Percentiles rank a stretch among this genome's conserved stretches.
phyloP scores from a whole-genome alignment of 495 filamentous ascomycete genomes.

The Elaphomyces granulatus region DNA sequence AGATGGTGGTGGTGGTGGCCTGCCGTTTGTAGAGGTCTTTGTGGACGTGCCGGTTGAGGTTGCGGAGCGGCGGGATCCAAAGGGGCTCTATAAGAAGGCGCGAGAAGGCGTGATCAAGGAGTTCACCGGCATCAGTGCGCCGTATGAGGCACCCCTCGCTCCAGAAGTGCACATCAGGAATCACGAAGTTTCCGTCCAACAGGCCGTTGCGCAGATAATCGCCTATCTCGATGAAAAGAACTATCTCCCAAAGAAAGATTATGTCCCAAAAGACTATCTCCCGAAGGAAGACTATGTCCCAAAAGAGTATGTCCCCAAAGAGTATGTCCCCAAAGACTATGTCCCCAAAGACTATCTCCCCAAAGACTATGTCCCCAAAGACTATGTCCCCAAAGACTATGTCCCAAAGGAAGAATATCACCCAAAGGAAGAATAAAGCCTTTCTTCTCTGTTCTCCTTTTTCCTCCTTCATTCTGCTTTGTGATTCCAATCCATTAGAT shows the following conservation, averaged over 20 bases:
- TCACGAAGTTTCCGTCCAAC: constrained; percentile 61
- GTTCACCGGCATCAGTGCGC: constrained; percentile 84
- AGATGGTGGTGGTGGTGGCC: constrained; percentile 38
- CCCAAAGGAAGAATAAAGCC: background rate
- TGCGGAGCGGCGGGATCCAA: constrained; percentile 91
- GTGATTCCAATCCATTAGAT: too few species aligned
- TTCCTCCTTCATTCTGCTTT: too few species aligned
- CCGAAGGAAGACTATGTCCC: background rate
- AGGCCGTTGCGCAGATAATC: constrained; percentile 73
- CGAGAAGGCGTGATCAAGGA: constrained; percentile 86
- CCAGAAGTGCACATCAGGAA: constrained; percentile 78
- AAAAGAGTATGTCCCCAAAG: too few species aligned
- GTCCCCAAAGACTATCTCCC: too few species aligned
- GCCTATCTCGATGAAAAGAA: constrained; percentile 56
- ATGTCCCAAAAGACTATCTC: constrained; percentile 3
- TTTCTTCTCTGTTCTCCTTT: background rate
- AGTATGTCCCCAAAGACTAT: too few species aligned
- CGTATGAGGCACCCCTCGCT: constrained; percentile 79
- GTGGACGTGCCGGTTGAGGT: constrained; percentile 78
- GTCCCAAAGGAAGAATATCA: background rate
- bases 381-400: too few species aligned
- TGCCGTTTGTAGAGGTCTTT: constrained; percentile 88
- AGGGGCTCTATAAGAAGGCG: constrained; percentile 96
- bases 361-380: too few species aligned
- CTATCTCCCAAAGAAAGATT: constrained; percentile 39